These are phyloP conservation scores for Sordariomycetes sp. DNA, from an alignment of 2,329 filamentous ascomycete species.

Conservation along the genomic window DNA sequence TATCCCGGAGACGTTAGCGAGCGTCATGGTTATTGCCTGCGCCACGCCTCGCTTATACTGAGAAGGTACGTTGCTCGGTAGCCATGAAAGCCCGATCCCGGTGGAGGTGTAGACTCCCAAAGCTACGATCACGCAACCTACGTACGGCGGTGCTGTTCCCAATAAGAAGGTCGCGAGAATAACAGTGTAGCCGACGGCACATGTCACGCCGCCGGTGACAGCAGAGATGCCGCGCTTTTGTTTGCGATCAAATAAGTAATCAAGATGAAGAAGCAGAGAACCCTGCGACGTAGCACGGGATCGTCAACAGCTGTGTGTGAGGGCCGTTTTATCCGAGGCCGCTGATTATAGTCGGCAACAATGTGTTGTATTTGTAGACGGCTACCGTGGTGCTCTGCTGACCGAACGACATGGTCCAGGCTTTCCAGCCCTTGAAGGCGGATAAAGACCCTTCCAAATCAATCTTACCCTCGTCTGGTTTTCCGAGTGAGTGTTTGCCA, in stretches of 20 bases:
- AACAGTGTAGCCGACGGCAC: conserved; percentile 54
- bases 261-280: conserved; percentile 45
- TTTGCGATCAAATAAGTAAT: conserved; percentile 53
- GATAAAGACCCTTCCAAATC: conserved; percentile 46
- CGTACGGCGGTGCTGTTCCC: conserved; percentile 46
- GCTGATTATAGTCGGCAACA: conserved; percentile 44
- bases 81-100: conserved; percentile 58
- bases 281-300: conserved; percentile 46
- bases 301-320: conserved; percentile 39
- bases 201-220: conserved; percentile 43
- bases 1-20: conserved; percentile 67
- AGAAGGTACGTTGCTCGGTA: conserved; percentile 53
- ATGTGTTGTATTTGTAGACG: conserved; percentile 36
- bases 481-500: conserved; percentile 54
- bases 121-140: conserved; percentile 55
- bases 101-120: conserved; percentile 60
- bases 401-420: conserved; percentile 32
- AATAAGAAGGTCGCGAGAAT: conserved; percentile 33
- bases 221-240: conserved; percentile 52
- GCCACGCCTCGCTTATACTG: conserved; percentile 52
- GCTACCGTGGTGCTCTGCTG: conserved; percentile 33
- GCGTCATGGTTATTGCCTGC: conserved; percentile 61
- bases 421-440: conserved; percentile 65
- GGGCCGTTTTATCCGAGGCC: conserved; percentile 19
- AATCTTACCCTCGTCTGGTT: conserved; percentile 57